Conservation (phyloP, 139 green algal species). For the Ulvella scutata region DNA sequence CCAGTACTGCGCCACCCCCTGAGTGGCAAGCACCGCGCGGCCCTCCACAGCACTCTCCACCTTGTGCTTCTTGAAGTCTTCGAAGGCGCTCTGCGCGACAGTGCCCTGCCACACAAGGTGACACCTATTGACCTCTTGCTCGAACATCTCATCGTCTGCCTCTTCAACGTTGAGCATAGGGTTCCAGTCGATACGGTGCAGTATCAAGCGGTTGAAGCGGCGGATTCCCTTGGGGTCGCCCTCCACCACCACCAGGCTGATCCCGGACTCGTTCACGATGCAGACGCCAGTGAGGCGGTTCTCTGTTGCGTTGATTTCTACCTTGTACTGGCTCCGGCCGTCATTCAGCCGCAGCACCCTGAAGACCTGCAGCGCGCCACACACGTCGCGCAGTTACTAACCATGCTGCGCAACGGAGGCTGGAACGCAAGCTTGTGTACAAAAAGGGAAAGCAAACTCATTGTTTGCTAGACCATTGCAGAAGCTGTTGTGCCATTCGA, state of each 20-base stretch:
- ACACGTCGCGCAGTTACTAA: too few relatives aligned
- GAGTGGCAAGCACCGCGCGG: conserved; percentile 28
- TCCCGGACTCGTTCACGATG: conserved; percentile 22
- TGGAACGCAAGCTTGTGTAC: too few relatives aligned
- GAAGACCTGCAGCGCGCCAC: conserved; percentile 6
- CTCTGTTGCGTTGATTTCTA: conserved; percentile 86
- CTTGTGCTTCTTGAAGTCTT: conserved; percentile 43
- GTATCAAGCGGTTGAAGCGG: conserved; percentile 89
- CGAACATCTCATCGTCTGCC: conserved; percentile 24
- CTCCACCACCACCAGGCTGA: conserved; percentile 73
- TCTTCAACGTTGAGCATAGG: conserved; percentile 21
- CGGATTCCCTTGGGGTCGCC: conserved; percentile 43
- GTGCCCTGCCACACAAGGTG: conserved; percentile 46
- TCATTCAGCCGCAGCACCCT: conserved; percentile 31
- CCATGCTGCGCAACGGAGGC: too few relatives aligned
- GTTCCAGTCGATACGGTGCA: conserved; percentile 85
- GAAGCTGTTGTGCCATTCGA: too few relatives aligned
- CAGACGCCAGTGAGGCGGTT: conserved; percentile 59
- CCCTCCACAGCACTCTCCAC: conserved; percentile 19
- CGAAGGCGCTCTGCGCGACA: conserved; percentile 41
- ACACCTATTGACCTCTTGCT: conserved; percentile 32
- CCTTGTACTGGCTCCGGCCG: conserved; percentile 66
- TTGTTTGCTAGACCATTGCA: too few relatives aligned
- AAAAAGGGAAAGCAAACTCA: too few relatives aligned
- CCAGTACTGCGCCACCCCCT: conserved; percentile 69